Evolutionary conservation across 108 stramenopile genomes (phyloP).

Genomic region (Stephanodiscus minutulus): DNA sequence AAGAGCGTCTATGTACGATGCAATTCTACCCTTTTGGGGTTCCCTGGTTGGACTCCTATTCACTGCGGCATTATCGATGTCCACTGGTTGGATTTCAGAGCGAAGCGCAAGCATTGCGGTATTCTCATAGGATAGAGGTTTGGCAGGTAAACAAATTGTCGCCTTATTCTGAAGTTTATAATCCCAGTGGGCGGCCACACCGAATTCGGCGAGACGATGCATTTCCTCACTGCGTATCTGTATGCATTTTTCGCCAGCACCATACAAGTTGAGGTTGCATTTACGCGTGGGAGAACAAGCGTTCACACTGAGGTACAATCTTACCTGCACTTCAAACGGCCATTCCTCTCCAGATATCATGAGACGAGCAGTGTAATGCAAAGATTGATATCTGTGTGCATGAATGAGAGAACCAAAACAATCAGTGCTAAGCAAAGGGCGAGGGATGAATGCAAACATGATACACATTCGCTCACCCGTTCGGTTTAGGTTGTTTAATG

Average conservation of each 20-base stretch:
- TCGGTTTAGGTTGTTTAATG: conserved; percentile 80
- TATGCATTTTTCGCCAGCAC: background rate
- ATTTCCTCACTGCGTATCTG: conserved; percentile 82
- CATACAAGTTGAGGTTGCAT: background rate
- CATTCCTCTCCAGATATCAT: conserved; percentile 55
- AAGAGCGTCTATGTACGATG: conserved; percentile 60
- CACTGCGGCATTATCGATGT: background rate
- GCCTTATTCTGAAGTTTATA: conserved; percentile 60
- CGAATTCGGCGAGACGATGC: conserved; percentile 87
- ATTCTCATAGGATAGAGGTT: conserved; percentile 1
- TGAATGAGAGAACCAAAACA: background rate
- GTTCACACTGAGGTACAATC: background rate
- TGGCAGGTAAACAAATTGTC: conserved; percentile 3
- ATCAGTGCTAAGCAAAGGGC: background rate
- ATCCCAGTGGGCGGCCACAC: conserved; percentile 86
- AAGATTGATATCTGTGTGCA: conserved; percentile 65
- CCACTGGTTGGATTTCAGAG: background rate
- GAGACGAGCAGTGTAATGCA: conserved; percentile 84
- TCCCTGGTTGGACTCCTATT: background rate
- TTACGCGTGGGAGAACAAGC: background rate
- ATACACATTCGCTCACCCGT: conserved; percentile 52
- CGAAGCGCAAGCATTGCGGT: conserved; percentile 18
- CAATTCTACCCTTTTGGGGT: conserved; percentile 33
- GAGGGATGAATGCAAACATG: background rate
- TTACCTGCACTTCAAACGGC: conserved; percentile 84